phyloP scores from a whole-genome alignment of 768 basidiomycete genomes.

The Suillus americanus region DNA sequence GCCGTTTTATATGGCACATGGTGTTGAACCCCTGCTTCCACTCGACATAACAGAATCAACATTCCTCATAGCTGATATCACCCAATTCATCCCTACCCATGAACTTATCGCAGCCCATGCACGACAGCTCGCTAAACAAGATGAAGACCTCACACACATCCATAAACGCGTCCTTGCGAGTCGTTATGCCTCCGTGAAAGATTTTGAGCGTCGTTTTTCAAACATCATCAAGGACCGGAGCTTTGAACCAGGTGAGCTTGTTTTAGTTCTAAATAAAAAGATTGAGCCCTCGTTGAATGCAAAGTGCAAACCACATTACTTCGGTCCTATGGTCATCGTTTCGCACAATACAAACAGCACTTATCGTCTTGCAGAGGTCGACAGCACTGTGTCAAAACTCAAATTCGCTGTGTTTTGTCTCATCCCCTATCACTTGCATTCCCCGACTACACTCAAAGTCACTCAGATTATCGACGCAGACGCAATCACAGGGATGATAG shows the following conservation, averaged over 20 bases:
- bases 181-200: background rate
- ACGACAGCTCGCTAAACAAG: no score
- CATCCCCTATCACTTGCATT: background rate
- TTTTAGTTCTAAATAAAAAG: background rate
- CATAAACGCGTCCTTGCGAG: background rate
- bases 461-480: background rate
- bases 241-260: conserved; percentile 23
- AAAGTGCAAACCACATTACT: conserved; percentile 1
- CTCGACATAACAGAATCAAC: no score
- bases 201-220: conserved; percentile 16
- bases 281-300: conserved; percentile 12
- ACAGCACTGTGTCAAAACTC: background rate
- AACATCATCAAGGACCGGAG: conserved; percentile 22
- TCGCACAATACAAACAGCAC: background rate
- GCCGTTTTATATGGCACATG: background rate
- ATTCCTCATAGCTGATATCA: background rate
- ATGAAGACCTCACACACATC: no score
- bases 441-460: background rate
- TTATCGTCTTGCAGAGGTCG: background rate
- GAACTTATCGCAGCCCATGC: no score
- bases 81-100: background rate
- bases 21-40: background rate
- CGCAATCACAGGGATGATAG: background rate
- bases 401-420: background rate
- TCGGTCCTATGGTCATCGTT: background rate